Evolutionary conservation across 441 rosid genomes (phyloP).

Genomic region (Populus hybrid): DNA sequence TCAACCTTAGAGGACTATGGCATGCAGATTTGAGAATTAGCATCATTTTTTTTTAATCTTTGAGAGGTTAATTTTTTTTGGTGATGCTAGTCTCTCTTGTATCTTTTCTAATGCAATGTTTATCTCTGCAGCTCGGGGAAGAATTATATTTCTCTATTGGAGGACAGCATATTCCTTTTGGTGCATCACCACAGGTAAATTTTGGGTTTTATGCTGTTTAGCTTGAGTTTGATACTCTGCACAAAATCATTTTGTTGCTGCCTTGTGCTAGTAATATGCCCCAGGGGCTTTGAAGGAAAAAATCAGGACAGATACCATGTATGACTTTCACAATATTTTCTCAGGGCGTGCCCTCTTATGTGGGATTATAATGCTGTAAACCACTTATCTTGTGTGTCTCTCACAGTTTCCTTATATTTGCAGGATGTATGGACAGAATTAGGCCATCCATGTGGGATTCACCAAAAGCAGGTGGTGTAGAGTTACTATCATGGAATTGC

Average conservation of each 20-base stretch:
- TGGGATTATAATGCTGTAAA: background rate
- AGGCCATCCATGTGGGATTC: constrained; percentile 98
- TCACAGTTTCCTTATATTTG: constrained; percentile 23
- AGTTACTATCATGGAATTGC: background rate
- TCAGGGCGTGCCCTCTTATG: background rate
- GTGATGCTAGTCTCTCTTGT: background rate
- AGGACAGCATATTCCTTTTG: constrained; percentile 91
- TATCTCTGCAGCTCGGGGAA: constrained; percentile 74
- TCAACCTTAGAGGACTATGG: background rate
- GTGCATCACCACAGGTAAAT: constrained; percentile 95
- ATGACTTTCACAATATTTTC: background rate
- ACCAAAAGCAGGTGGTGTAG: constrained; percentile 82
- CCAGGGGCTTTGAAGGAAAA: background rate
- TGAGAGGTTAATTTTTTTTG: background rate
- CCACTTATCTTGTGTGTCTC: background rate
- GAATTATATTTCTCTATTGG: constrained; percentile 79
- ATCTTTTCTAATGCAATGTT: constrained; percentile 12
- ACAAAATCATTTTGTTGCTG: background rate
- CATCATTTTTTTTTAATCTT: background rate
- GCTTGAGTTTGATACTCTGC: background rate
- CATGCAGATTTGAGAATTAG: background rate
- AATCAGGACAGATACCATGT: background rate
- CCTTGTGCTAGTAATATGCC: background rate
- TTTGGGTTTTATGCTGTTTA: constrained; percentile 1
- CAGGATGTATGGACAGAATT: constrained; percentile 99